phyloP scores from a whole-genome alignment of 768 basidiomycete genomes.

The Boletus rex-veris region DNA sequence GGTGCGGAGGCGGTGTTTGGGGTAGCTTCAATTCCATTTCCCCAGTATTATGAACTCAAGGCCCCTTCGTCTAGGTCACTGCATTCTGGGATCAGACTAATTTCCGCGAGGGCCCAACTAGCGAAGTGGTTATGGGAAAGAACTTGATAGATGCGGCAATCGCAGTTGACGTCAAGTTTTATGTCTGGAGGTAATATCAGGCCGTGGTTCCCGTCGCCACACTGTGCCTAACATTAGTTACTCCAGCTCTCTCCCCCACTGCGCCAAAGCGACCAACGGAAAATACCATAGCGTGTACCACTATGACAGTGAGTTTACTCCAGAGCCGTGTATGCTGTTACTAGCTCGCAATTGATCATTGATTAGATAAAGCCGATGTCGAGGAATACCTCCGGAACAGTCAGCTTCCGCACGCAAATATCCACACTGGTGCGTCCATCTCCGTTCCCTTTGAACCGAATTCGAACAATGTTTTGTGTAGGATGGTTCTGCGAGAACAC shows the following conservation, averaged over 20 bases:
- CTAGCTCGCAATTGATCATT: not conserved
- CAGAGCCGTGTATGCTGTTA: not conserved
- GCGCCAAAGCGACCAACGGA: slow-evolving; percentile 14
- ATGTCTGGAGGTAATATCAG: slow-evolving; percentile 26
- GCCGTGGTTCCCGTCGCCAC: not conserved
- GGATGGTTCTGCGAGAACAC: slow-evolving; percentile 28
- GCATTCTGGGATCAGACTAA: slow-evolving; percentile 24
- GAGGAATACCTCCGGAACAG: slow-evolving; percentile 22
- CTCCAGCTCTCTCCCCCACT: slow-evolving; percentile 19
- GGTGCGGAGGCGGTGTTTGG: slow-evolving; percentile 34
- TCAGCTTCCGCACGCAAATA: slow-evolving; percentile 16
- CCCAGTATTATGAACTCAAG: not conserved
- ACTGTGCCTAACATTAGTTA: not conserved
- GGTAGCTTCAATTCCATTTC: slow-evolving; percentile 12
- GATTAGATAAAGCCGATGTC: slow-evolving; percentile 22
- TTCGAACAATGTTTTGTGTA: not conserved
- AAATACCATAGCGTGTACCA: slow-evolving; percentile 24
- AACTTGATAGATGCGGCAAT: slow-evolving; percentile 30
- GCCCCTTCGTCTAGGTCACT: slow-evolving; percentile 20
- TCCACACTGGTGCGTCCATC: slow-evolving; percentile 18
- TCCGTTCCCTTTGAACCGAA: too few species aligned
- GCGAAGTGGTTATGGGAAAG: slow-evolving; percentile 27
- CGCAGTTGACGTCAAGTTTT: slow-evolving; percentile 24
- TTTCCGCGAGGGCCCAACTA: slow-evolving; percentile 9
- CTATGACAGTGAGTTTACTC: slow-evolving; percentile 21